Base-by-base conservation (phyloP, 345 rosid genomes). In the Sisymbrium irio region DNA sequence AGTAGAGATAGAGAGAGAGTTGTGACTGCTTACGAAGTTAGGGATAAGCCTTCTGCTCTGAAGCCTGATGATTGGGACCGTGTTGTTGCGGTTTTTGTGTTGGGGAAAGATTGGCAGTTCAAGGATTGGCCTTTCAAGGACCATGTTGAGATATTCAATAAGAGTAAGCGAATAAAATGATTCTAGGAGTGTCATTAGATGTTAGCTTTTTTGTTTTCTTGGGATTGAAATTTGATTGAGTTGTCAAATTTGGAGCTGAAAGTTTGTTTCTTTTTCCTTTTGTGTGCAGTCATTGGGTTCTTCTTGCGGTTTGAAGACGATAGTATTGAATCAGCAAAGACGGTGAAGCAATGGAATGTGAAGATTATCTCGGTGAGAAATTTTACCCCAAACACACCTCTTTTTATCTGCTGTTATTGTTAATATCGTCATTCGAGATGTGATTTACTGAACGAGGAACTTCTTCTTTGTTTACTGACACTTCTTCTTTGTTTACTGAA, bases 91-190 rank as follows among this genome's bases (percentile, higher is more conserved):
- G 97, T 87, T 62, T 92, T 92, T 5, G 96, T 92, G 12, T 67
- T 92, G 84, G 99, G 99, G 4, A 95, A 95, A 65, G 97, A 95
- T 77, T 92, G 99, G 99, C 99, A 95, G 83, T 95, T 95, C 79
- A 95, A 92, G 79, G 99, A 92, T 35, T 95, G 98, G 97, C 99
- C 99, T 60, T 95, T 84, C 64, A 92, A 90, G 88, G 99, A 90
- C 65, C 97, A 89, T 58, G 93, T 92, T 19, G 97, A 92, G 87
- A 90, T 92, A 27, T 95, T 95, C 72, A 95, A 88, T 67, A 90
- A 80, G 86, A 90, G 97, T 95, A 79, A 81, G 64, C 4, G 25
- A 11, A 9, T n/a, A 22, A 9, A 22, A 35, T 55, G 41, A 36
- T 6, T 32, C 1, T 60, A 7, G 12, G 44, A 19, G 28, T 11